Percentiles rank a stretch among this genome's conserved stretches.
phyloP scores from a whole-genome alignment of 2,329 filamentous ascomycete species.

The Penicillium sp. region DNA sequence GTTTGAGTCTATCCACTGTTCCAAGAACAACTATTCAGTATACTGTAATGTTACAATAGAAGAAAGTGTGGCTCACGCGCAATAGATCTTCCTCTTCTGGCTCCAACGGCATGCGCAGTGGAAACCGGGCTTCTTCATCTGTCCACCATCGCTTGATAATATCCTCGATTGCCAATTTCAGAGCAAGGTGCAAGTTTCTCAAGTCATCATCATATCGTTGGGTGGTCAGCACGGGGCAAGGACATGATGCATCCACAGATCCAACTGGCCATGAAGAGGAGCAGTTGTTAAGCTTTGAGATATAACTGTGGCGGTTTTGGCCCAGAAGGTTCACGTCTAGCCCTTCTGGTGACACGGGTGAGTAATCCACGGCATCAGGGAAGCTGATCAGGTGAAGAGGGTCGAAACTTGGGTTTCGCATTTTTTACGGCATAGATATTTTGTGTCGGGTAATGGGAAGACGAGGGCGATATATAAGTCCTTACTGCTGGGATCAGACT shows the following conservation, averaged over 20 bases:
- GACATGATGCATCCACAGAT: background rate
- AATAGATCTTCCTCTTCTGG: conserved; percentile 24
- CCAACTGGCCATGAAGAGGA: conserved; percentile 3
- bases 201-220: background rate
- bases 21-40: background rate
- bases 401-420: background rate
- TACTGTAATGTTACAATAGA: background rate
- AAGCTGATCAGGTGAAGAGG: background rate
- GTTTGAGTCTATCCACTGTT: conserved; percentile 7
- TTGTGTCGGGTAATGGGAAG: background rate
- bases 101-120: conserved; percentile 28
- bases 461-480: background rate
- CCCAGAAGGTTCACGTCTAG: background rate
- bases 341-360: background rate
- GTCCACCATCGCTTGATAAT: conserved; percentile 31
- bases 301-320: background rate
- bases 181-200: conserved; percentile 17
- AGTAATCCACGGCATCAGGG: background rate
- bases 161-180: conserved; percentile 24
- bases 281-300: background rate
- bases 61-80: conserved; percentile 6
- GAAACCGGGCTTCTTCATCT: conserved; percentile 21
- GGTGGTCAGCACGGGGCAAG: conserved; percentile 1
- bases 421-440: background rate
- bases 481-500: background rate